Conservation (phyloP, 164 flowering plant genomes). For the Brasenia schreberi region DNA sequence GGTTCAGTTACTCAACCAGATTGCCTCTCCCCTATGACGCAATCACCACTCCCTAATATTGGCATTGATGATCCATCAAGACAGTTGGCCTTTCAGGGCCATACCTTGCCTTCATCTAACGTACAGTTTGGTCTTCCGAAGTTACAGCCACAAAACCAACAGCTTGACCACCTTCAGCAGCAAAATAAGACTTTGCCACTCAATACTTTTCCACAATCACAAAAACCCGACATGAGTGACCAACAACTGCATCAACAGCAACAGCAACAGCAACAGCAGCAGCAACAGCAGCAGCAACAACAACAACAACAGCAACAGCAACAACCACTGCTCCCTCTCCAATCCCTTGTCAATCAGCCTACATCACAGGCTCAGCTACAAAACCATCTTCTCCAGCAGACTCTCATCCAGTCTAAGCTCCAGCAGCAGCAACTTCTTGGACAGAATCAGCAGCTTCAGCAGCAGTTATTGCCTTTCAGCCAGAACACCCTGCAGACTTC, state of each 20-base stretch:
- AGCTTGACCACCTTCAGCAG: conserved; percentile 40
- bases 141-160: conserved; percentile 34
- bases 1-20: conserved; percentile 48
- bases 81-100: conserved; percentile 65
- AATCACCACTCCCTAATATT: conserved; percentile 38
- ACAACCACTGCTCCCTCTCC: conserved; percentile 10
- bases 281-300: conserved; percentile 18
- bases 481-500: conserved; percentile 29
- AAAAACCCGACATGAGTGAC: conserved; percentile 28
- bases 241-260: conserved; percentile 16
- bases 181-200: conserved; percentile 14
- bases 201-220: conserved; percentile 41
- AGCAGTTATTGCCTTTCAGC: conserved; percentile 16
- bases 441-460: conserved; percentile 27
- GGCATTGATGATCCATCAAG: conserved; percentile 62
- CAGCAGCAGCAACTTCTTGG: conserved; percentile 51
- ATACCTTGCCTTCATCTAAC: conserved; percentile 28
- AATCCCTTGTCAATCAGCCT: conserved; percentile 19
- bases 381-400: conserved; percentile 39
- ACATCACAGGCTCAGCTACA: conserved; percentile 28
- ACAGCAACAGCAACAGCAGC: conserved; percentile 18
- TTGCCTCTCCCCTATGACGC: conserved; percentile 36
- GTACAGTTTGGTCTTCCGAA: conserved; percentile 38
- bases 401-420: conserved; percentile 30
- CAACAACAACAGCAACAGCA: conserved; percentile 22